Base-by-base conservation (phyloP, 192 early-diverging fungal species). In the Gorgonomyces haynaldii region DNA sequence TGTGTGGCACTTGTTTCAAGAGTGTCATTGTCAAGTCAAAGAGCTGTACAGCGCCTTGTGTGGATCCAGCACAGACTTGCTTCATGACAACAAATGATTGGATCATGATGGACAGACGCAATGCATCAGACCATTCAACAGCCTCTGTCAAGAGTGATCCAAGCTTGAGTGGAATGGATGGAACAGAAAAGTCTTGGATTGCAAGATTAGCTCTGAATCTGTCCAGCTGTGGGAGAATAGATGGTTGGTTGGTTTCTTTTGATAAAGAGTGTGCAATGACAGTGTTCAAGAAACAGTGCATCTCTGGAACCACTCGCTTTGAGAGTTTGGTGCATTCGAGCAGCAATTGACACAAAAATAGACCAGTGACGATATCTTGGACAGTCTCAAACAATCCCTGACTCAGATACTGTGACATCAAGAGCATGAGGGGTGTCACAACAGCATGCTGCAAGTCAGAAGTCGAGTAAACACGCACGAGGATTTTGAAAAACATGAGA, bases 361-460 rank as follows among this genome's bases (percentile, higher is more conserved):
- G 46, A 8, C 91, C 92, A n/a, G 65, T 61, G 2, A 72, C 54
- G 1, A 86, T 41, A 60, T 88, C 89, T 10, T 63, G 56, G 45
- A 76, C 53, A 13, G 60, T 72, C 3, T 39, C 42, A 21, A 83
- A 66, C 31, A 70, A 70, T 45, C 72, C 67, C 61, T 88, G 81
- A 22, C 66, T 52, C 2, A 98, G 64, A 49, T 77, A 86, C 61
- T 89, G 81, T 30, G 68, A 64, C 60, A 93, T 81, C n/a, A 86
- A 62, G 1, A 92, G 51, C 40, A 83, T 67, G 28, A 86, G 75
- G 9, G 92, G 94, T 1, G 92, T 96, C 4, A 85, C 68, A 3
- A 96, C 78, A 4, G 80, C 58, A 58, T 98, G 91, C 48, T 78
- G 74, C 29, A 83, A 79, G 78, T 98, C 95, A 0, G 92, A 91